Evolutionary conservation across 805 yeast genomes (phyloP).

Genomic region (Jamesozyma lodderae): DNA sequence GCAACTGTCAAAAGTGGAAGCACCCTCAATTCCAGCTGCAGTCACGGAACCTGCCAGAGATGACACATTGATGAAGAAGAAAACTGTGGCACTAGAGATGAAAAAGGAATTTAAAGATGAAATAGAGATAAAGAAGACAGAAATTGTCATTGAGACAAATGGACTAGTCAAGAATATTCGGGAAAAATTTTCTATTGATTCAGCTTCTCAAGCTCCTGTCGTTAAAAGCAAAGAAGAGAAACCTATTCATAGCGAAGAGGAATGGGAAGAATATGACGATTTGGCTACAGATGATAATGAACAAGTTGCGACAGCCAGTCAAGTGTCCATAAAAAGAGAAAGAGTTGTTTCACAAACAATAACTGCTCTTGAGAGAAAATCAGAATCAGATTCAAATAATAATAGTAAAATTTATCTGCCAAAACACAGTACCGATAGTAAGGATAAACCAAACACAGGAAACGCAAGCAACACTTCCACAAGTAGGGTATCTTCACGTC

Average conservation of each 20-base stretch:
- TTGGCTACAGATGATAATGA: neutral
- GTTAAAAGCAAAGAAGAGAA: neutral
- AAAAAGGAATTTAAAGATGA: too few relatives aligned
- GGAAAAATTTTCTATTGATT: neutral
- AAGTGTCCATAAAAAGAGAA: neutral
- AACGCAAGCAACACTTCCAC: neutral
- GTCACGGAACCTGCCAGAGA: too few relatives aligned
- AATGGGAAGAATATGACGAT: slow-evolving; percentile 7
- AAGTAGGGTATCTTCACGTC: slow-evolving; percentile 8
- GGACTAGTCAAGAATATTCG: neutral
- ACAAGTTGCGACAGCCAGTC: neutral
- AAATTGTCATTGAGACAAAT: neutral
- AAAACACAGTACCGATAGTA: slow-evolving; percentile 2
- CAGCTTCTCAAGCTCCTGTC: neutral
- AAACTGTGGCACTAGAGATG: too few relatives aligned
- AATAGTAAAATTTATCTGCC: slow-evolving; percentile 8
- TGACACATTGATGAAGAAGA: too few relatives aligned
- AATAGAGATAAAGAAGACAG: too few relatives aligned
- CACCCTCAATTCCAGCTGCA: too few relatives aligned
- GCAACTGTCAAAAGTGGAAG: too few relatives aligned
- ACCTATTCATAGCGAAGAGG: slow-evolving; percentile 4
- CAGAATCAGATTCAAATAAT: neutral
- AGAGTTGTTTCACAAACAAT: neutral
- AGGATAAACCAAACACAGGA: neutral
- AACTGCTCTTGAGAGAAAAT: neutral